Percentiles rank a stretch among this genome's conserved stretches.
phyloP scores from a whole-genome alignment of 305 asterid genomes.

The Solanum hybrid region DNA sequence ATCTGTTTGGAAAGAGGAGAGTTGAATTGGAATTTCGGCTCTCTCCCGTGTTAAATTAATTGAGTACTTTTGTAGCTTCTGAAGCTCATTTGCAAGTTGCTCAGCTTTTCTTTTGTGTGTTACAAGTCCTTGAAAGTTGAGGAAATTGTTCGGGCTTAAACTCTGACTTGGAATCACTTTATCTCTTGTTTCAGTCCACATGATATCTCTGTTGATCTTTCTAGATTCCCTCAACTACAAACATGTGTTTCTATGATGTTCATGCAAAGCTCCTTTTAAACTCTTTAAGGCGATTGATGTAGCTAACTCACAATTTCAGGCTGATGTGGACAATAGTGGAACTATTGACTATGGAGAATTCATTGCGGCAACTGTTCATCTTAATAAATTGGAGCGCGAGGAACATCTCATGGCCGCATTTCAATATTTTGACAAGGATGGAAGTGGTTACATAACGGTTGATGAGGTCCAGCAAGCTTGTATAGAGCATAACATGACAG shows the following conservation, averaged over 20 bases:
- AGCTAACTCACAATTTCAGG: slow-evolving; percentile 35
- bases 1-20: neutral
- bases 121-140: neutral
- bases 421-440: slow-evolving; percentile 94
- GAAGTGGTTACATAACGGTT: slow-evolving; percentile 87
- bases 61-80: neutral
- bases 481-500: slow-evolving; percentile 67
- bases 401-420: slow-evolving; percentile 92
- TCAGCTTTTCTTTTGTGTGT: neutral
- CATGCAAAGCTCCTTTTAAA: neutral
- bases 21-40: neutral
- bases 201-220: neutral
- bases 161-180: neutral
- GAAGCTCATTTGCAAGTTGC: neutral
- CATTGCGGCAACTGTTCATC: slow-evolving; percentile 86
- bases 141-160: neutral
- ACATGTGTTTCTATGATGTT: neutral
- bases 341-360: slow-evolving; percentile 97
- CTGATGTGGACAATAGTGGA: slow-evolving; percentile 97
- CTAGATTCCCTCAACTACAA: neutral
- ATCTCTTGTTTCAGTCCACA: neutral
- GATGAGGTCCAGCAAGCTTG: slow-evolving; percentile 98
- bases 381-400: slow-evolving; percentile 92
- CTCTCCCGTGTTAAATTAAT: neutral
- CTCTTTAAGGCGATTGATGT: neutral